Conservation (phyloP, 768 basidiomycete genomes). For the Mycena galopus region DNA sequence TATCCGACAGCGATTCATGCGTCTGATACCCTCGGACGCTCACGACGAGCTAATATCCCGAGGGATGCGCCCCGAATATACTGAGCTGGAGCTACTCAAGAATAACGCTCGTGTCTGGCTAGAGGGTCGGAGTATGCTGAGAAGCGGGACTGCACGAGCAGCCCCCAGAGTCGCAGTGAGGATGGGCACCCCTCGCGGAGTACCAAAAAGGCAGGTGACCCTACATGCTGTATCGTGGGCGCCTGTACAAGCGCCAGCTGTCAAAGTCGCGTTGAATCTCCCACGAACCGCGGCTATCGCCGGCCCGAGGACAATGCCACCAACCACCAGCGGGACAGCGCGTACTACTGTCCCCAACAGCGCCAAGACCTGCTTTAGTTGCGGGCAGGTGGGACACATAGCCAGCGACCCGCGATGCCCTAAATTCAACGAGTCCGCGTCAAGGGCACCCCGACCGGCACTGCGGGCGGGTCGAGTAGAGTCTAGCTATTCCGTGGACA, state of each 20-base stretch:
- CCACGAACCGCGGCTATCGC: background rate
- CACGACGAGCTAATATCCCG: background rate
- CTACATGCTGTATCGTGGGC: no score
- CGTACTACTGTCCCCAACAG: background rate
- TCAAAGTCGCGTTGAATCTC: no score
- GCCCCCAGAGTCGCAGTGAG: no score
- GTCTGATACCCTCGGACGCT: background rate
- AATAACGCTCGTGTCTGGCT: constrained; percentile 7
- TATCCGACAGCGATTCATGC: background rate
- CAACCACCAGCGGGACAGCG: no score
- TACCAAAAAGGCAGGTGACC: no score
- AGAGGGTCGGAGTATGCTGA: no score
- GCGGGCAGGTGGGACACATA: background rate
- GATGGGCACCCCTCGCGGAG: no score
- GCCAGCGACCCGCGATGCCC: background rate
- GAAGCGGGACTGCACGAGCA: no score
- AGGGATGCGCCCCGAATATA: background rate
- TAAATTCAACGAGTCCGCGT: background rate
- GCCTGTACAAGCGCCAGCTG: no score
- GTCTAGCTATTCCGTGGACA: background rate
- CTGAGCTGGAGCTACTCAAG: background rate
- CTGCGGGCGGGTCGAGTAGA: background rate
- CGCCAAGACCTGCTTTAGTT: background rate
- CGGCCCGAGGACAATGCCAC: background rate
- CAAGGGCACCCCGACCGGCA: rapidly evolving